A percentile compares a stretch with the other conserved stretches of the same genome.
phyloP scores from a whole-genome alignment of 2,329 filamentous ascomycete species.

The Thelonectria discophora region DNA sequence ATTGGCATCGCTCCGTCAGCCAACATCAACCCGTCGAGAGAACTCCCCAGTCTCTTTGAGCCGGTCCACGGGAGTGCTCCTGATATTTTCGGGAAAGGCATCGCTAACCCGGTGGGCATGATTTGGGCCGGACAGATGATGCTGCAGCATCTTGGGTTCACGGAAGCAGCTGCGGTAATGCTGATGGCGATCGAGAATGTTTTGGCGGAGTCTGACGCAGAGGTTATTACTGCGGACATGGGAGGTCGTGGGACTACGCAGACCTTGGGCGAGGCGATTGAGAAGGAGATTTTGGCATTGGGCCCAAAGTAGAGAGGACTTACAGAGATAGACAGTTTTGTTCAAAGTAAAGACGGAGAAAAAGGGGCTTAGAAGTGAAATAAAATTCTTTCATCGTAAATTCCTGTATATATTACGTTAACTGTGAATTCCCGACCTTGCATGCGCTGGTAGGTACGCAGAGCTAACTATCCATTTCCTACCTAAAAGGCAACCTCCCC shows the following conservation, averaged over 20 bases:
- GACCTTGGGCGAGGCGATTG: conserved; percentile 34
- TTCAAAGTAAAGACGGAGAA: too few species aligned
- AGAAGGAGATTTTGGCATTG: conserved; percentile 25
- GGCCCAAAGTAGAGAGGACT: background rate
- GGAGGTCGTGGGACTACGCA: conserved; percentile 42
- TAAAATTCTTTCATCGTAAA: too few species aligned
- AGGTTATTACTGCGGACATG: conserved; percentile 45
- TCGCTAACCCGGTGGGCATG: conserved; percentile 77
- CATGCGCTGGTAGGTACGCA: too few species aligned
- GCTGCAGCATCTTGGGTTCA: conserved; percentile 40
- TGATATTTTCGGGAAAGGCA: conserved; percentile 76
- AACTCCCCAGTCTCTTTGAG: conserved; percentile 66
- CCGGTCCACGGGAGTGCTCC: conserved; percentile 77
- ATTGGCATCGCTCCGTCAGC: conserved; percentile 78
- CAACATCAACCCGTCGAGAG: conserved; percentile 69
- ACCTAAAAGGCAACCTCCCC: too few species aligned
- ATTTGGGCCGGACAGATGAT: conserved; percentile 78
- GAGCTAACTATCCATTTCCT: too few species aligned
- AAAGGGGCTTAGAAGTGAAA: too few species aligned
- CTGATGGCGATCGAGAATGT: conserved; percentile 71
- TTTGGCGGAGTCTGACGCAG: conserved; percentile 55
- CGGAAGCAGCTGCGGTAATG: conserved; percentile 58
- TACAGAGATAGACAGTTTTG: background rate
- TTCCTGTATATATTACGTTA: too few species aligned
- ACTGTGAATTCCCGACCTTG: too few species aligned